A percentile compares a stretch with the other conserved stretches of the same genome.
These are phyloP conservation scores for Volvox reticuliferus DNA, from an alignment of 139 green algal species.

Conservation along the genomic window DNA sequence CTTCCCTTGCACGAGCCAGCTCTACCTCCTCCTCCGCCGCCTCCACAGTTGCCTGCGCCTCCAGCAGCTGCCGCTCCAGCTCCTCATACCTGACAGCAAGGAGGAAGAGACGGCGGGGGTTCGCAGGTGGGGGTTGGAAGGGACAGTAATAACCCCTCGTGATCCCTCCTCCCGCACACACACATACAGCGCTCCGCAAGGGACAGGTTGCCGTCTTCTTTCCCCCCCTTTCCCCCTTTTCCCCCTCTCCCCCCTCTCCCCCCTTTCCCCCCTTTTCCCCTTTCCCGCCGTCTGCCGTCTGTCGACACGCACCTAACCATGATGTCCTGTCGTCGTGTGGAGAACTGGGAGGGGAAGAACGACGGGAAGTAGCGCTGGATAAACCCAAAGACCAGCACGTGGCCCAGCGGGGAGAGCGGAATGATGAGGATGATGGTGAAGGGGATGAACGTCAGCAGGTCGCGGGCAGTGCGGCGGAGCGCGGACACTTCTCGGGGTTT, in stretches of 20 bases:
- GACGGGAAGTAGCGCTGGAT: constrained; percentile 97
- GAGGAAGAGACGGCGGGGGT: background rate
- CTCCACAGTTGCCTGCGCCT: constrained; percentile 71
- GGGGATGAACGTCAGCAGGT: constrained; percentile 95
- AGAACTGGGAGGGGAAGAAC: constrained; percentile 98
- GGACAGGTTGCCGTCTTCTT: too few relatives aligned
- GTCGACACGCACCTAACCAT: constrained; percentile 58
- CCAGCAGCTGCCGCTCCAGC: constrained; percentile 76
- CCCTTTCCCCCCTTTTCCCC: too few relatives aligned
- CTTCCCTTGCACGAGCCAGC: constrained; percentile 73
- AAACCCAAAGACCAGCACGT: constrained; percentile 98
- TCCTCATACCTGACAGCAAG: constrained; percentile 80
- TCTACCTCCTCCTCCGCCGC: constrained; percentile 79
- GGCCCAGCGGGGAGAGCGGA: constrained; percentile 95
- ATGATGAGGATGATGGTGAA: constrained; percentile 99
- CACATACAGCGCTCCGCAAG: too few relatives aligned
- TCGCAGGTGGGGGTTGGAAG: too few relatives aligned
- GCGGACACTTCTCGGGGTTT: constrained; percentile 93
- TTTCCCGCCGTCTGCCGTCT: too few relatives aligned
- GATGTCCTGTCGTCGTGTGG: constrained; percentile 86
- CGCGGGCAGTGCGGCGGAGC: constrained; percentile 90
- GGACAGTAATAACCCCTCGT: too few relatives aligned
- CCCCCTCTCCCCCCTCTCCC: too few relatives aligned
- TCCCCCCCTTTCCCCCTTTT: too few relatives aligned
- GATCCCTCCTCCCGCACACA: too few relatives aligned